Conservation (phyloP, 2,329 filamentous ascomycete species). For the Arthroderma uncinatum region DNA sequence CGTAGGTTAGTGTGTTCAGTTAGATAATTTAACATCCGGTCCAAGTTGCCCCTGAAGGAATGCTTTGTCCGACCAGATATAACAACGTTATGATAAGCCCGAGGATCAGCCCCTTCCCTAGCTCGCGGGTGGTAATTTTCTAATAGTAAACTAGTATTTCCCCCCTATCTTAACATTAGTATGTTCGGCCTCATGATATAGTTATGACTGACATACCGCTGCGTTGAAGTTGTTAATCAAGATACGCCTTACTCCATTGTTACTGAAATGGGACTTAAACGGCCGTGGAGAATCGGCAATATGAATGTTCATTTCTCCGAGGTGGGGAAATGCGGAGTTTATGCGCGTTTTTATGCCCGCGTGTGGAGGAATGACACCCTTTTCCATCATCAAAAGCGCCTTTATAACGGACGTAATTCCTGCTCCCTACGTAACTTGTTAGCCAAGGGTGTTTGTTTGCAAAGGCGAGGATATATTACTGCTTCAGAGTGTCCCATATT, state of each 20-base stretch:
- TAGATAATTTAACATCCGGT: conserved; percentile 45
- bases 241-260: too few species aligned
- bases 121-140: conserved; percentile 4
- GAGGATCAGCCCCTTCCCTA: conserved; percentile 23
- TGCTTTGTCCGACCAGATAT: conserved; percentile 43
- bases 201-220: too few species aligned
- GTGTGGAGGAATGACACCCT: conserved; percentile 20
- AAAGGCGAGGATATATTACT: too few species aligned
- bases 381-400: conserved; percentile 20
- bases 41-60: too few species aligned
- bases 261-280: too few species aligned
- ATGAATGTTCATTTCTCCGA: conserved; percentile 9
- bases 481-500: conserved; percentile 31
- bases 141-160: not conserved
- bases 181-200: too few species aligned
- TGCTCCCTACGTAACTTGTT: too few species aligned
- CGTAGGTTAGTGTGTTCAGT: too few species aligned
- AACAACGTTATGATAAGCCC: conserved; percentile 43
- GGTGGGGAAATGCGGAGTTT: not conserved
- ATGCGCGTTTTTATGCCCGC: conserved; percentile 5
- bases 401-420: conserved; percentile 25
- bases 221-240: conserved; percentile 1
- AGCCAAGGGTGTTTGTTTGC: too few species aligned
- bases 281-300: too few species aligned
- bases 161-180: too few species aligned